phyloP scores from a whole-genome alignment of 345 rosid genomes.

The Melaleuca quinquenervia region DNA sequence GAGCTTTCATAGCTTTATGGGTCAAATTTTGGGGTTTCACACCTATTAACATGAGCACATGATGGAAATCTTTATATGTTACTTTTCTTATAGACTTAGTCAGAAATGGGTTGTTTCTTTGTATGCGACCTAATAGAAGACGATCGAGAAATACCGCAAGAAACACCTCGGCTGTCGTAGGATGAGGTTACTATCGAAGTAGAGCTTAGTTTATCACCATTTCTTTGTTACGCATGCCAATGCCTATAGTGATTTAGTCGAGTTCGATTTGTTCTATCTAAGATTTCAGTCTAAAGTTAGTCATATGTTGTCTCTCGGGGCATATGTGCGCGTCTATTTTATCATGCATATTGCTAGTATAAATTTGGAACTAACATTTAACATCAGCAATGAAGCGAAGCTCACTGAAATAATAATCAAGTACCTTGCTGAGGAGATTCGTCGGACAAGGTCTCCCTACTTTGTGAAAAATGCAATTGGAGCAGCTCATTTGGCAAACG shows the following conservation, averaged over 20 bases:
- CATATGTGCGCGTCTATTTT: not conserved
- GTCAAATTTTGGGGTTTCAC: not conserved
- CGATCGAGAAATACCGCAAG: not conserved
- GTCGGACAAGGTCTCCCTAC: not conserved
- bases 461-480: not conserved
- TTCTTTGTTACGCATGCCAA: not conserved
- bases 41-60: not conserved
- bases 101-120: not conserved
- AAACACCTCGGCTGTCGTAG: not conserved
- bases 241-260: not conserved
- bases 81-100: not conserved
- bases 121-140: not conserved
- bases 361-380: not conserved
- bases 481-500: not conserved
- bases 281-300: not conserved
- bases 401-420: not conserved
- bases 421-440: not conserved
- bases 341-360: not conserved
- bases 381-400: not conserved
- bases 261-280: not conserved
- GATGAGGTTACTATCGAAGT: not conserved
- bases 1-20: not conserved
- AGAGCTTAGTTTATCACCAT: not conserved
- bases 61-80: not conserved
- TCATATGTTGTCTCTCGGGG: not conserved